Percentiles rank a stretch among this genome's conserved stretches.
Conservation (phyloP, 805 yeast genomes). For the Komagataella mondaviorum region DNA sequence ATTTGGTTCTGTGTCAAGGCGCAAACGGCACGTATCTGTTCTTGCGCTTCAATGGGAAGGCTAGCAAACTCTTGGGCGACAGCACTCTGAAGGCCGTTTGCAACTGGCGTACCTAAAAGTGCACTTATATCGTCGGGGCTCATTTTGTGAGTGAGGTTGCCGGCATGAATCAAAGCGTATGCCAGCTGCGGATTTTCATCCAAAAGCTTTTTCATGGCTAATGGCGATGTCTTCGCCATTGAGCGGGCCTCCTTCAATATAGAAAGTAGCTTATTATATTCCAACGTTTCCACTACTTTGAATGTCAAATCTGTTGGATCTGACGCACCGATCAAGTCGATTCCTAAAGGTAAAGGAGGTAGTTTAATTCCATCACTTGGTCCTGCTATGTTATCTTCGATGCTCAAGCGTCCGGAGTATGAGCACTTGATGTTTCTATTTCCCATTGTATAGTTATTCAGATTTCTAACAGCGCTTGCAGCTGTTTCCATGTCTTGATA, state of each 20-base stretch:
- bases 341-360: constrained; percentile 45
- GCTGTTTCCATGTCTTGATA: constrained; percentile 74
- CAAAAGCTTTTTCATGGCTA: constrained; percentile 44
- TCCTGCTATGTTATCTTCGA: constrained; percentile 4
- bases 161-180: constrained; percentile 68
- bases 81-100: constrained; percentile 2
- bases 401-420: constrained; percentile 24
- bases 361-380: background rate
- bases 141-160: constrained; percentile 26
- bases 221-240: constrained; percentile 44
- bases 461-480: constrained; percentile 78
- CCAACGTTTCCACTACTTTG: constrained; percentile 29
- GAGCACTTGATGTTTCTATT: constrained; percentile 62
- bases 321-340: constrained; percentile 20
- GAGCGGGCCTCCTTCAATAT: constrained; percentile 44
- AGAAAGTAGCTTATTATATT: constrained; percentile 29
- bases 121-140: constrained; percentile 10
- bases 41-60: constrained; percentile 24
- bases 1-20: constrained; percentile 39
- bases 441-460: constrained; percentile 69
- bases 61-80: constrained; percentile 2
- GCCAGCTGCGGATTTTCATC: constrained; percentile 68
- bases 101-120: constrained; percentile 6
- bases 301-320: constrained; percentile 31
- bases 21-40: constrained; percentile 36